Evolutionary conservation across 495 filamentous ascomycete genomes (phyloP).

Genomic region (Hypoxylon trugodes): DNA sequence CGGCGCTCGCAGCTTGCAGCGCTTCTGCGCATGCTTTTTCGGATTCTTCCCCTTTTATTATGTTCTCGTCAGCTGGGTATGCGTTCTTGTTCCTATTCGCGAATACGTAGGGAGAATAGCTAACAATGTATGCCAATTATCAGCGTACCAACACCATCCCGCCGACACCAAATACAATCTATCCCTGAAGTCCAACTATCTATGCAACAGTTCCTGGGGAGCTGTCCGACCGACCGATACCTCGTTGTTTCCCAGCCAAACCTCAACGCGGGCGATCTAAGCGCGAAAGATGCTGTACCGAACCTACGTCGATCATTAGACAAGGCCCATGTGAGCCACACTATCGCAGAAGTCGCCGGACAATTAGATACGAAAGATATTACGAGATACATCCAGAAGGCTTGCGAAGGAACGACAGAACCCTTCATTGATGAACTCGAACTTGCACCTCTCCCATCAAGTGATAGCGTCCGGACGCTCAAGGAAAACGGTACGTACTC

Average conservation of each 20-base stretch:
- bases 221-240: slow-evolving; percentile 81
- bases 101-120: neutral
- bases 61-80: slow-evolving; percentile 82
- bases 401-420: slow-evolving; percentile 37
- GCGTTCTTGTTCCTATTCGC: slow-evolving; percentile 46
- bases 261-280: slow-evolving; percentile 71
- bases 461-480: slow-evolving; percentile 59
- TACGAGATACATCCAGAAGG: slow-evolving; percentile 41
- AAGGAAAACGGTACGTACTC: slow-evolving; percentile 66
- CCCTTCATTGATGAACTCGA: slow-evolving; percentile 60
- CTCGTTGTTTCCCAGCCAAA: slow-evolving; percentile 83
- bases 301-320: slow-evolving; percentile 60
- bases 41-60: slow-evolving; percentile 86
- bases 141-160: slow-evolving; percentile 45
- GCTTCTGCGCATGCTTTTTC: slow-evolving; percentile 73
- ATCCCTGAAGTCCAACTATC: slow-evolving; percentile 48
- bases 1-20: slow-evolving; percentile 68
- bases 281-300: slow-evolving; percentile 62
- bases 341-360: slow-evolving; percentile 70
- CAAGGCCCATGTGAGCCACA: slow-evolving; percentile 39
- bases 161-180: slow-evolving; percentile 54
- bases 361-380: slow-evolving; percentile 57
- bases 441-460: slow-evolving; percentile 53
- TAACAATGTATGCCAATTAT: slow-evolving; percentile 21
- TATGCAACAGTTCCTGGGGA: slow-evolving; percentile 59